Conservation (phyloP, 805 yeast genomes). For the Lachancea sp. region DNA sequence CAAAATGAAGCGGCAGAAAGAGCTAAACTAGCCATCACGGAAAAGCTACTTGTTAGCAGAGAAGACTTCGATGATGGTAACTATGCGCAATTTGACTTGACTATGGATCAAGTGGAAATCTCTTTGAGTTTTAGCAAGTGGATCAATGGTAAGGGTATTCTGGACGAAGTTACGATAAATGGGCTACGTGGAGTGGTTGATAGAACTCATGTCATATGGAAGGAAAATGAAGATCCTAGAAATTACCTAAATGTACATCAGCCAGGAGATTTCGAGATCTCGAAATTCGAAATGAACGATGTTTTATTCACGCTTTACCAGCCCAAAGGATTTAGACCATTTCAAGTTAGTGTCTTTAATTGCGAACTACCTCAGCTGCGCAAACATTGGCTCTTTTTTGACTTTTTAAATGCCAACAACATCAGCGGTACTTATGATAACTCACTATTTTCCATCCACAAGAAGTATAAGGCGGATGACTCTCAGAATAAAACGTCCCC, state of each 20-base stretch:
- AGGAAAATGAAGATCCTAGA: conserved; percentile 73
- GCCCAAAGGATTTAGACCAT: conserved; percentile 75
- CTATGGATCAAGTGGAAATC: conserved; percentile 77
- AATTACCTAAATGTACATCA: conserved; percentile 64
- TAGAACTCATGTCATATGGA: conserved; percentile 81
- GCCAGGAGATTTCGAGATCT: conserved; percentile 93
- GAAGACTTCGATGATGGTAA: conserved; percentile 75
- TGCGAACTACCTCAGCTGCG: conserved; percentile 75
- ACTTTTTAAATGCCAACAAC: conserved; percentile 73
- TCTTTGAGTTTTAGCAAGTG: conserved; percentile 79
- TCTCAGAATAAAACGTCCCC: conserved; percentile 24
- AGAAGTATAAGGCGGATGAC: conserved; percentile 30
- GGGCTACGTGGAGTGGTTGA: conserved; percentile 93
- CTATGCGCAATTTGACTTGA: conserved; percentile 90
- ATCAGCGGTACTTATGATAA: conserved; percentile 91
- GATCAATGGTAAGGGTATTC: conserved; percentile 83
- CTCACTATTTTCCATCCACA: conserved; percentile 86
- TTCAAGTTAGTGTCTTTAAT: conserved; percentile 80
- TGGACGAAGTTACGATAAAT: conserved; percentile 69
- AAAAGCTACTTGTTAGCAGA: conserved; percentile 28
- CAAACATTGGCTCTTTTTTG: conserved; percentile 91
- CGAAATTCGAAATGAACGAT: conserved; percentile 76
- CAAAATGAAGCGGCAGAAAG: conserved; percentile 65
- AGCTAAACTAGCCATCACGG: conserved; percentile 36
- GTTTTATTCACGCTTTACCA: conserved; percentile 74